phyloP scores from a whole-genome alignment of 805 yeast species.

The Ogataea parapolymorpha region DNA sequence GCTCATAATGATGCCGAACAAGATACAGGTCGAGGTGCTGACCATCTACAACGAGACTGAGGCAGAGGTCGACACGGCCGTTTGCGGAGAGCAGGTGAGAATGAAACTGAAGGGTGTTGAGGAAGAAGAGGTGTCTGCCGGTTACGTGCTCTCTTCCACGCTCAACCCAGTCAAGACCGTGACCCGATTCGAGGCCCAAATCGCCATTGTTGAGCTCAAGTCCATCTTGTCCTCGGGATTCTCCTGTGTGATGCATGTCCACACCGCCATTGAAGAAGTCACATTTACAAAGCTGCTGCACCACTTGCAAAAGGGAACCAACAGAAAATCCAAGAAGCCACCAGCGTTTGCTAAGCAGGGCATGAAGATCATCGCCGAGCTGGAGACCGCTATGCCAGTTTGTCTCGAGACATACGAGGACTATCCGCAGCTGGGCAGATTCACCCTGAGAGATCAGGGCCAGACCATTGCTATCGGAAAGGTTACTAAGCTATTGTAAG shows the following conservation, averaged over 20 bases:
- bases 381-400: slow-evolving; percentile 82
- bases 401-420: slow-evolving; percentile 92
- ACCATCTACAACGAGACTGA: slow-evolving; percentile 94
- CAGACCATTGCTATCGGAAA: slow-evolving; percentile 98
- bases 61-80: slow-evolving; percentile 84
- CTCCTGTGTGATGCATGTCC: slow-evolving; percentile 98
- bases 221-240: slow-evolving; percentile 93
- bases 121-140: slow-evolving; percentile 91
- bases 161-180: slow-evolving; percentile 88
- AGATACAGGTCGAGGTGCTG: slow-evolving; percentile 74
- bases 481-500: slow-evolving; percentile 78
- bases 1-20: slow-evolving; percentile 91
- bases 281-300: slow-evolving; percentile 77
- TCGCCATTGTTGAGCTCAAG: slow-evolving; percentile 94
- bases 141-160: slow-evolving; percentile 86
- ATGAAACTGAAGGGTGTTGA: slow-evolving; percentile 91
- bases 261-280: slow-evolving; percentile 97
- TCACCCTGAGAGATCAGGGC: slow-evolving; percentile 98
- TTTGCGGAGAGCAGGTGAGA: slow-evolving; percentile 96
- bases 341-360: slow-evolving; percentile 99
- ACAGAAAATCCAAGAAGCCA: slow-evolving; percentile 92
- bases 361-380: slow-evolving; percentile 92
- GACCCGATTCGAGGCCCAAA: slow-evolving; percentile 89
- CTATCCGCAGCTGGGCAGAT: slow-evolving; percentile 96
- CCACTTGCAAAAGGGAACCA: slow-evolving; percentile 94